A percentile compares a stretch with the other conserved stretches of the same genome.
These are phyloP conservation scores for Cytidiella melzeri DNA, from an alignment of 768 basidiomycete genomes.

Conservation along the genomic window DNA sequence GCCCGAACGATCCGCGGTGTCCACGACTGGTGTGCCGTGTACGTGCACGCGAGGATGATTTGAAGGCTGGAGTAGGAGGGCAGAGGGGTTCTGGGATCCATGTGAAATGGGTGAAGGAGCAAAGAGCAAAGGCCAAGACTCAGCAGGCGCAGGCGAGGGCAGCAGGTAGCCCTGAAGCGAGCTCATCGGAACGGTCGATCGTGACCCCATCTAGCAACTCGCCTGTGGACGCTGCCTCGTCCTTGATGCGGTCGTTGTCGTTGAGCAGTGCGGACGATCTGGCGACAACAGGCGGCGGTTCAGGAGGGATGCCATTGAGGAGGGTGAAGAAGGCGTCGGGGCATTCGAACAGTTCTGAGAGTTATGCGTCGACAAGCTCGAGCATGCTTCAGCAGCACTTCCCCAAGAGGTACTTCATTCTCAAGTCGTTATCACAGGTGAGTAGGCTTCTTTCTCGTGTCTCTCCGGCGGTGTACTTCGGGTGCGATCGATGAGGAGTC, in stretches of 20 bases:
- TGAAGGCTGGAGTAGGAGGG: conserved; percentile 85
- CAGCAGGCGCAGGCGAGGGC: conserved; percentile 8
- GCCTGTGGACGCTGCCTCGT: conserved; percentile 15
- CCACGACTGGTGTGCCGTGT: conserved; percentile 79
- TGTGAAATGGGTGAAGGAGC: conserved; percentile 68
- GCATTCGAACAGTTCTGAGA: conserved; percentile 57
- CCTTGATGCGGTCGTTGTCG: conserved; percentile 30
- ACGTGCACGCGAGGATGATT: conserved; percentile 75
- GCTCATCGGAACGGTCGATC: conserved; percentile 8
- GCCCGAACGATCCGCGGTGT: conserved; percentile 67
- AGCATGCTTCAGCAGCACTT: conserved; percentile 72
- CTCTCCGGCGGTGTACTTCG: background rate
- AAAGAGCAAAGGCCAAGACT: conserved; percentile 21
- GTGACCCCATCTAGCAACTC: conserved; percentile 17
- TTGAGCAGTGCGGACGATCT: conserved; percentile 35
- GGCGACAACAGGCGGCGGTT: background rate
- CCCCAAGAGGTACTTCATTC: conserved; percentile 86
- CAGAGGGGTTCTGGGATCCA: conserved; percentile 88
- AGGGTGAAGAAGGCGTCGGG: conserved; percentile 15
- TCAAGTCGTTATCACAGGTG: conserved; percentile 82
- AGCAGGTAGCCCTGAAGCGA: conserved; percentile 5
- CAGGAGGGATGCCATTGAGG: background rate
- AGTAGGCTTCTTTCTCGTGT: conserved; percentile 1
- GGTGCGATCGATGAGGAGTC: too few species aligned
- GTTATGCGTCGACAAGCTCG: conserved; percentile 78